Evolutionary conservation across 306 rosid genomes (phyloP).

Genomic region (Quercus mongolica): DNA sequence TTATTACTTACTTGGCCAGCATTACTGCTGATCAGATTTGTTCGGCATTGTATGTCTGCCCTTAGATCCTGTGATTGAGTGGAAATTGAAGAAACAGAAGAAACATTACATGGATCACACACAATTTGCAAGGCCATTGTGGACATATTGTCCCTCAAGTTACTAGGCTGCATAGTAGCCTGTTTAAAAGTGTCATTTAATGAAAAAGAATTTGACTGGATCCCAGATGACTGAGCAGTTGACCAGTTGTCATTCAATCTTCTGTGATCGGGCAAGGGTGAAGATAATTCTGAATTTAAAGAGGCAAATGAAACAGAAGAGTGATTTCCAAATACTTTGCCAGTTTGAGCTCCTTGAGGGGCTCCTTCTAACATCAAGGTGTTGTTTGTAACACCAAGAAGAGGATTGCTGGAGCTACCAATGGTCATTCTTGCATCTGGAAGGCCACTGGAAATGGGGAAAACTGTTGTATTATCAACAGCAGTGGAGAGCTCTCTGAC

Average conservation of each 20-base stretch:
- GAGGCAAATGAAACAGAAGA: constrained; percentile 43
- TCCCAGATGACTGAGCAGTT: constrained; percentile 51
- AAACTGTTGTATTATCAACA: constrained; percentile 39
- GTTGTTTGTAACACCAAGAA: constrained; percentile 34
- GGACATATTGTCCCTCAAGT: constrained; percentile 36
- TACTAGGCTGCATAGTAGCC: constrained; percentile 27
- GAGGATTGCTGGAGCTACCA: constrained; percentile 32
- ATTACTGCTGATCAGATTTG: constrained; percentile 27
- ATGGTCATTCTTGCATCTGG: constrained; percentile 39
- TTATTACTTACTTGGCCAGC: constrained; percentile 33
- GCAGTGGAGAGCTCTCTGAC: constrained; percentile 38
- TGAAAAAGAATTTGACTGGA: constrained; percentile 48
- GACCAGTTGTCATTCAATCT: constrained; percentile 59
- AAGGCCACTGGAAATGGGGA: constrained; percentile 45
- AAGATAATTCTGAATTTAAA: constrained; percentile 45
- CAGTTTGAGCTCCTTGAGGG: constrained; percentile 43
- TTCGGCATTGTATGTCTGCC: constrained; percentile 42
- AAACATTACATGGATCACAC: constrained; percentile 34
- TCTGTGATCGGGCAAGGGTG: constrained; percentile 47
- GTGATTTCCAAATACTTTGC: constrained; percentile 41
- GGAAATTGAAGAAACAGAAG: constrained; percentile 43
- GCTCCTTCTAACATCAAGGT: constrained; percentile 39
- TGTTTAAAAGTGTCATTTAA: constrained; percentile 40
- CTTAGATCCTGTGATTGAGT: constrained; percentile 40
- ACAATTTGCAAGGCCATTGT: constrained; percentile 40